Conservation (phyloP, 306 rosid species). For the Coriaria nepalensis region DNA sequence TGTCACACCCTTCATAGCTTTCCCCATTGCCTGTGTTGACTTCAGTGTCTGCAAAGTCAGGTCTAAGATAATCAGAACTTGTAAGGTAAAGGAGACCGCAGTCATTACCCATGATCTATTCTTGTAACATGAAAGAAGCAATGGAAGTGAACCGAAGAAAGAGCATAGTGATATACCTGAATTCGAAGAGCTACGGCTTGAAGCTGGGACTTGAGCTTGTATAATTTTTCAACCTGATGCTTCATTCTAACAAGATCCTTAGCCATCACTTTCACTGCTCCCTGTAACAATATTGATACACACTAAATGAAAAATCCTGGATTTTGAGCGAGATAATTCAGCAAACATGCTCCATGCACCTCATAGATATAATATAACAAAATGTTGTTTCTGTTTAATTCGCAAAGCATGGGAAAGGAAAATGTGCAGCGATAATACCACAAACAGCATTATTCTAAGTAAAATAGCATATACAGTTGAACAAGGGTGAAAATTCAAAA, state of each 20-base stretch:
- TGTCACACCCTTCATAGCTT: conserved; percentile 97
- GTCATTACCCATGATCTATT: too few species aligned
- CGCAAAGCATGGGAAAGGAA: too few species aligned
- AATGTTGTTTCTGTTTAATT: too few species aligned
- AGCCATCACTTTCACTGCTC: conserved; percentile 72
- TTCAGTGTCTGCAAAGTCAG: conserved; percentile 50
- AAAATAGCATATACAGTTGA: too few species aligned
- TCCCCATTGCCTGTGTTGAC: conserved; percentile 96
- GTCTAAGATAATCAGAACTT: too few species aligned
- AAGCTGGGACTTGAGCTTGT: conserved; percentile 69
- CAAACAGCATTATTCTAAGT: too few species aligned
- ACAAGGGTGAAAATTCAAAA: conserved; percentile 1
- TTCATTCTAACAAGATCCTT: conserved; percentile 71
- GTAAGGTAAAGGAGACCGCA: too few species aligned
- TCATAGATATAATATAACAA: too few species aligned
- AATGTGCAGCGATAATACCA: too few species aligned
- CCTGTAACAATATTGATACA: conserved; percentile 20
- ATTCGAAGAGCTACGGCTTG: conserved; percentile 73
- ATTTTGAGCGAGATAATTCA: neutral
- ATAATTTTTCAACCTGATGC: conserved; percentile 68
- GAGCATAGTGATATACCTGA: conserved; percentile 31
- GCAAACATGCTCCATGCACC: too few species aligned
- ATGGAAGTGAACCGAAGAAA: neutral
- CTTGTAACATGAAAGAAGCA: too few species aligned
- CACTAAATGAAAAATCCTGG: neutral